Evolutionary conservation across 495 filamentous ascomycete genomes (phyloP), one percentile per base, ranked within the genome.

Genomic region (Annulohypoxylon nitens): DNA sequence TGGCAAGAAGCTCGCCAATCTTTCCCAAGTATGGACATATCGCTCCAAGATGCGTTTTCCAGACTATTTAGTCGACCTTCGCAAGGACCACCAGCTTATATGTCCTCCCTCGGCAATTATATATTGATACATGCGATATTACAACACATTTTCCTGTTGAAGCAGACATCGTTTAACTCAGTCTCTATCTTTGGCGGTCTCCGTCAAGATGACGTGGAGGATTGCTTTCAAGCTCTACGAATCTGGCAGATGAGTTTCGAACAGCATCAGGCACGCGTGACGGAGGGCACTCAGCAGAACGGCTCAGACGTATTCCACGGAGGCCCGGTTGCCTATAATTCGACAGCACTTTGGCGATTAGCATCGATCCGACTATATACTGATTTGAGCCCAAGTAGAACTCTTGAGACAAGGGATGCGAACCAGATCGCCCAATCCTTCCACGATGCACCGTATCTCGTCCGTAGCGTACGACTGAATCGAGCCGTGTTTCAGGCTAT

Each of bases 281-380:
- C 78, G 26, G 84, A 85, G 69, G 64, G 76, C 0, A 72, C 76
- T 14, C 70, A 78, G 34, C 79, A 81, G 51, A 78, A 64, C 48
- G 69, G 60, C 39, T 48, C 58, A 55, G 77, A 80, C 86, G 84
- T 34, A 79, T 86, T 67, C 76, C 82, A 86, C 0, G 85, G 88
- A 37, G 90, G 90, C 0, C 86, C 90, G 0, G 77, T 93, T 10
- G 87, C 89, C 2, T 91, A 90, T 76, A 92, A 89, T 60, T 91
- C 91, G 3, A 88, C 89, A 1, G 90, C 91, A 5, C 79, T 92
- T 4, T 80, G 90, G 53, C 82, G 90, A 50, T 78, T 92, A 10
- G 91, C 91, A 1, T 92, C 90, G 68, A 92, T 92, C 64, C 83
- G 90, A 36, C 77, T 92, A n/a, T 86, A 90, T 58, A 86, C 87